Percentiles rank a stretch among this genome's conserved stretches.
These are phyloP conservation scores for Hygrophila difformis DNA, from an alignment of 257 asterid species.

Conservation along the genomic window DNA sequence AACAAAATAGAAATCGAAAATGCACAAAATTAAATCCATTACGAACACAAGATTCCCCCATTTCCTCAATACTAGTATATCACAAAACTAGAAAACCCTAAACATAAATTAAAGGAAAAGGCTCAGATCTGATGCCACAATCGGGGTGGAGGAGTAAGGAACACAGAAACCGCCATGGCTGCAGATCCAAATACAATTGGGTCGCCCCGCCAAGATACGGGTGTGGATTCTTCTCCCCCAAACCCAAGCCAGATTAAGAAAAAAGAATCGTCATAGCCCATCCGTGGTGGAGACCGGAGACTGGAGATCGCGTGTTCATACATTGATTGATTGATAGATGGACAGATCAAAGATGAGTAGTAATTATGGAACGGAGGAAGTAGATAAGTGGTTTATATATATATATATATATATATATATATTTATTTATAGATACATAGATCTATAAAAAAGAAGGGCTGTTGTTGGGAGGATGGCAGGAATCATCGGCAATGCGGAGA, in stretches of 20 bases:
- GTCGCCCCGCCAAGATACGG: constrained; percentile 26
- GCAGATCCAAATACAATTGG: constrained; percentile 13
- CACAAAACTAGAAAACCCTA: background rate
- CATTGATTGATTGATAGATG: too few species aligned
- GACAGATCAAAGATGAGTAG: background rate
- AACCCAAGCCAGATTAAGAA: background rate
- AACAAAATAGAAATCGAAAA: background rate
- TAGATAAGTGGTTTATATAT: too few species aligned
- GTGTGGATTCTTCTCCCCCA: background rate
- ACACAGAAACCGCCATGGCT: constrained; percentile 19
- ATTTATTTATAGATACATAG: background rate
- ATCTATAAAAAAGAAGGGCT: constrained; percentile 10
- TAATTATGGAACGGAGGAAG: background rate
- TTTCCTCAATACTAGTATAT: too few species aligned
- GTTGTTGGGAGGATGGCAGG: background rate
- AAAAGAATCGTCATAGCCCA: constrained; percentile 22
- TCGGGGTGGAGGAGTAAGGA: background rate
- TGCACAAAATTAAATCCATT: background rate
- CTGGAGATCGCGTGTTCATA: too few species aligned
- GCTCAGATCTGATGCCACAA: constrained; percentile 8
- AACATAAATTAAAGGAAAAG: background rate
- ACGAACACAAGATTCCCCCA: background rate
- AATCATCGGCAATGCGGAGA: constrained; percentile 20
- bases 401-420: background rate
- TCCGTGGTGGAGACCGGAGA: background rate